Base-by-base conservation (phyloP, 805 yeast species). In the Naumovozyma castellii region DNA sequence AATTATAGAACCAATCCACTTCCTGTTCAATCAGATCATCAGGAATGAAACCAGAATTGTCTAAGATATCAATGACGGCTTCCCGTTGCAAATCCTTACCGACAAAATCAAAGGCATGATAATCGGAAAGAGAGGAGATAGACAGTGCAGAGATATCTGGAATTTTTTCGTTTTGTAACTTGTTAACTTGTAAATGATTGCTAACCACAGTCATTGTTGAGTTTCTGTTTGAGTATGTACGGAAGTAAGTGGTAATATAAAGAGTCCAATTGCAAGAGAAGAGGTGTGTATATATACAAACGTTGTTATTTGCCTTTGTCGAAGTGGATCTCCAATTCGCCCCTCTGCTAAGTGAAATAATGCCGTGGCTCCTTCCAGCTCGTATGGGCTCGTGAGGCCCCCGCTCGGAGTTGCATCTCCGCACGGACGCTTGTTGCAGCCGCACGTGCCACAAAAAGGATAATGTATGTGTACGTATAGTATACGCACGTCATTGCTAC, bases 11-110 rank as follows among this genome's bases (percentile, higher is more conserved):
- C 94, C 96, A 87, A 43, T 71, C 74, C 5, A 90, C 80, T 64
- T 90, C 97, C 40, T 73, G 69, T 62, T 87, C 96, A 48, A 90
- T 84, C 51, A 86, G 69, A 41, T 75, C 65, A 51, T 84, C 94
- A 8, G 97, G 98, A 44, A 90, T 84, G 56, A 90, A 84, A 0
- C 96, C 97, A 27, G 80, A 76, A 39, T 73, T 70, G 57, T 86
- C 95, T 41, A 90, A 66, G 32, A 77, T 70, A 57, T 86, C 94
- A 62, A 86, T 75, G 34, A 90, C 97, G 45, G 71, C 71, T 48
- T 78, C 87, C 60, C 80, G 74, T 62, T 92, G 97, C 36, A 74
- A 71, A 55, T 78, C 82, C 59, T 84, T 86, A 28, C 88, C 95
- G 18, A 77, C 73, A 56, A 86, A 90, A 4, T 83, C 80, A 39